Evolutionary conservation across 106 monocot genomes (phyloP).

Genomic region (Allium cepa): DNA sequence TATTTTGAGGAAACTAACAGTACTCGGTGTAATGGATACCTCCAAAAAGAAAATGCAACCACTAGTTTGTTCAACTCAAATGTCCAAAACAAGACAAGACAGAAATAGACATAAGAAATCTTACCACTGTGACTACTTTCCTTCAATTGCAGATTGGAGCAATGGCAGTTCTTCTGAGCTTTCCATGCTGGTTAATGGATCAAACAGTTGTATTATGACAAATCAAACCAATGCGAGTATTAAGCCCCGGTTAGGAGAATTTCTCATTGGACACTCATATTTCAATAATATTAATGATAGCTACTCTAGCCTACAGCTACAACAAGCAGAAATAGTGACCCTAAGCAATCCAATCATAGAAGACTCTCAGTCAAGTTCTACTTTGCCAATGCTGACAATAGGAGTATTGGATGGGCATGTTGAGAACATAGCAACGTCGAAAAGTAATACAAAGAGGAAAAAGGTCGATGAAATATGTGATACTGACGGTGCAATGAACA

Average conservation of each 20-base stretch:
- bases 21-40: too few relatives aligned
- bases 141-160: conserved; percentile 48
- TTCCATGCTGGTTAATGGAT: too few relatives aligned
- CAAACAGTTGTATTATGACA: too few relatives aligned
- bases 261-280: conserved; percentile 49
- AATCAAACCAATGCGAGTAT: not conserved
- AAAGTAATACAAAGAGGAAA: not conserved
- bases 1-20: too few relatives aligned
- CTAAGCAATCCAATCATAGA: conserved; percentile 29
- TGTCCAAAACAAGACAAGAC: too few relatives aligned
- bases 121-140: not conserved
- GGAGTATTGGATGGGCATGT: not conserved
- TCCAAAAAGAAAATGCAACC: not conserved
- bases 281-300: not conserved
- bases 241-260: conserved; percentile 70
- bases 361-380: conserved; percentile 44
- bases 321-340: not conserved
- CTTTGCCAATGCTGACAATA: conserved; percentile 23
- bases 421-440: conserved; percentile 23
- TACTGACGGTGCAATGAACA: conserved; percentile 25
- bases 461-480: conserved; percentile 19
- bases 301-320: conserved; percentile 1
- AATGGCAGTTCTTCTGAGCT: conserved; percentile 36
- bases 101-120: too few relatives aligned
- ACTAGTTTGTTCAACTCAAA: not conserved